Evolutionary conservation across 2,329 filamentous ascomycete genomes (phyloP).

Genomic region (Alternaria triticimaculans): DNA sequence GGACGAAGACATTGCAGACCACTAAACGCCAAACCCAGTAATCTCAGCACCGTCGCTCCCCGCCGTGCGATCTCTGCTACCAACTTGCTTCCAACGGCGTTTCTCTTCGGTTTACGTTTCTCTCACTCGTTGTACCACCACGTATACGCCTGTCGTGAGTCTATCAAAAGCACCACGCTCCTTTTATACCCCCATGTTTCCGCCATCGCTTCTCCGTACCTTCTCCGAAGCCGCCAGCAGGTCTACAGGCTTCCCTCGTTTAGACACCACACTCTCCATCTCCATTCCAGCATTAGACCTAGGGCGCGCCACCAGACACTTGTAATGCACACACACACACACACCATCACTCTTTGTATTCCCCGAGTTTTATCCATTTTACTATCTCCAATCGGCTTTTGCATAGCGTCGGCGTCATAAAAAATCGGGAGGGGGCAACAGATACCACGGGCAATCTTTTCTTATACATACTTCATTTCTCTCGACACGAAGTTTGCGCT

Average conservation of each 20-base stretch:
- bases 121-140: slow-evolving; percentile 20
- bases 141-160: slow-evolving; percentile 5
- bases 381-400: slow-evolving; percentile 14
- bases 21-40: slow-evolving; percentile 17
- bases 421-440: slow-evolving; percentile 25
- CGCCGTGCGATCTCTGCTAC: not conserved
- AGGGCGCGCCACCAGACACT: slow-evolving; percentile 7
- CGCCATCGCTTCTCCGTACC: not conserved
- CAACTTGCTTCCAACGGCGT: not conserved
- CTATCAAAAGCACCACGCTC: slow-evolving; percentile 21
- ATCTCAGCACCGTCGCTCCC: not conserved
- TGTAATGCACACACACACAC: slow-evolving; percentile 21
- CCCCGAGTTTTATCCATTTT: slow-evolving; percentile 9
- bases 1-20: slow-evolving; percentile 61
- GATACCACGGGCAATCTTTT: slow-evolving; percentile 17
- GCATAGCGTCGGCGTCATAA: slow-evolving; percentile 34
- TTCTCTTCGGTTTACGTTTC: not conserved
- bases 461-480: slow-evolving; percentile 15
- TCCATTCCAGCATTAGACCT: slow-evolving; percentile 9
- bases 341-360: not conserved
- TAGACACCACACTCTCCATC: slow-evolving; percentile 7
- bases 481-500: not conserved
- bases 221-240: slow-evolving; percentile 24
- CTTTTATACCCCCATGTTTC: slow-evolving; percentile 18
- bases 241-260: slow-evolving; percentile 22